These are phyloP conservation scores for Cafeteria roenbergensis DNA, from an alignment of 108 stramenopile genomes.

Conservation along the genomic window DNA sequence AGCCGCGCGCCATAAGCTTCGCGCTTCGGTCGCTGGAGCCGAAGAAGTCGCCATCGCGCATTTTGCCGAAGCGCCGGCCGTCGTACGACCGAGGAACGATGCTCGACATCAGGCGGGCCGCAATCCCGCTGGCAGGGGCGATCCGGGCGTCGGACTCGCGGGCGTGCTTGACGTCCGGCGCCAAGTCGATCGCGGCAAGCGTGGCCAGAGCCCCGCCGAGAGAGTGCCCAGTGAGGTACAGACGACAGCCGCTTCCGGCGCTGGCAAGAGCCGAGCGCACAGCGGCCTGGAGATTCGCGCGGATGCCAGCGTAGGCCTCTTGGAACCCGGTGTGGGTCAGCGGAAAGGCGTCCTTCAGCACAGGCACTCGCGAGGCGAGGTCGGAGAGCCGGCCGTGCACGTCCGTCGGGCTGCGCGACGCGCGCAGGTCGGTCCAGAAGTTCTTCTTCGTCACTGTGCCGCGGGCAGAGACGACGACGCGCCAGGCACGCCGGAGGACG, in stretches of 20 bases:
- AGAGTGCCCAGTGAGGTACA: slow-evolving; percentile 5
- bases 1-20: too few relatives aligned
- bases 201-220: slow-evolving; percentile 4
- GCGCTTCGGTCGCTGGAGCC: too few relatives aligned
- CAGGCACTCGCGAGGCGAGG: neutral
- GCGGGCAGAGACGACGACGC: slow-evolving; percentile 2
- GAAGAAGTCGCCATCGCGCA: too few relatives aligned
- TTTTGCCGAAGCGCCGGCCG: too few relatives aligned
- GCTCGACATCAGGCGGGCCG: too few relatives aligned
- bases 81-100: too few relatives aligned
- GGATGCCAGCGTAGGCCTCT: neutral
- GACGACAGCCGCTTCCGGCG: neutral
- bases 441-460: neutral
- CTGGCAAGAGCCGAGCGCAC: neutral
- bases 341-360: neutral
- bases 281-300: neutral
- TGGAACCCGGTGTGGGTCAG: neutral
- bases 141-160: neutral
- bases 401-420: neutral
- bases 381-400: neutral
- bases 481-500: neutral
- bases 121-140: too few relatives aligned
- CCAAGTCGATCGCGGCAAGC: neutral
- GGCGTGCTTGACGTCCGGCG: neutral
- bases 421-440: neutral